These are phyloP conservation scores for Gilbertella persicaria DNA, from an alignment of 371 early-diverging fungal species.

Conservation along the genomic window DNA sequence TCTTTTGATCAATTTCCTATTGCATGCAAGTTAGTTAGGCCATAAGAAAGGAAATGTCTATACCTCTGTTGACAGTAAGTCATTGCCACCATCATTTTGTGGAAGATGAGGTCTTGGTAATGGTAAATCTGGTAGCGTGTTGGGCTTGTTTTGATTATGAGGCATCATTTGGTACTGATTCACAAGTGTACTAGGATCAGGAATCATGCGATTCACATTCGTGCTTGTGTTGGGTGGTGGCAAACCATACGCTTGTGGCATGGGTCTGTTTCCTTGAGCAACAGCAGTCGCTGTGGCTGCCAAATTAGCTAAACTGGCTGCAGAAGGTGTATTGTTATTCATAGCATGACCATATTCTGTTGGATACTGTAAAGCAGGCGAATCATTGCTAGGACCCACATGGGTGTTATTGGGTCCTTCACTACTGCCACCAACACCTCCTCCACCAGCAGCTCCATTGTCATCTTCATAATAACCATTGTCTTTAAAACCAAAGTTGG, in stretches of 20 bases:
- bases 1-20: conserved; percentile 50
- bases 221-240: conserved; percentile 1
- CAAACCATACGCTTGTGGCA: conserved; percentile 4
- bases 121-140: conserved; percentile 22
- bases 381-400: background rate
- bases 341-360: background rate
- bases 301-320: conserved; percentile 25
- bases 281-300: conserved; percentile 8
- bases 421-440: background rate
- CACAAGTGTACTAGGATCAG: conserved; percentile 20
- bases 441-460: conserved; percentile 6
- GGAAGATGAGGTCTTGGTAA: conserved; percentile 42
- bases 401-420: background rate
- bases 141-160: conserved; percentile 5
- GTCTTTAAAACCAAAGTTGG: conserved; percentile 66
- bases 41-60: background rate
- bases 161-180: conserved; percentile 22
- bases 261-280: background rate
- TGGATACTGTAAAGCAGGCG: conserved; percentile 6
- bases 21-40: background rate
- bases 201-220: conserved; percentile 10
- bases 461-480: conserved; percentile 46
- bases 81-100: conserved; percentile 45
- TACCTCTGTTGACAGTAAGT: conserved; percentile 26
- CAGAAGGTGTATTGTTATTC: conserved; percentile 10